Conservation (phyloP, 495 filamentous ascomycete species). For the Annulohypoxylon maeteangense region DNA sequence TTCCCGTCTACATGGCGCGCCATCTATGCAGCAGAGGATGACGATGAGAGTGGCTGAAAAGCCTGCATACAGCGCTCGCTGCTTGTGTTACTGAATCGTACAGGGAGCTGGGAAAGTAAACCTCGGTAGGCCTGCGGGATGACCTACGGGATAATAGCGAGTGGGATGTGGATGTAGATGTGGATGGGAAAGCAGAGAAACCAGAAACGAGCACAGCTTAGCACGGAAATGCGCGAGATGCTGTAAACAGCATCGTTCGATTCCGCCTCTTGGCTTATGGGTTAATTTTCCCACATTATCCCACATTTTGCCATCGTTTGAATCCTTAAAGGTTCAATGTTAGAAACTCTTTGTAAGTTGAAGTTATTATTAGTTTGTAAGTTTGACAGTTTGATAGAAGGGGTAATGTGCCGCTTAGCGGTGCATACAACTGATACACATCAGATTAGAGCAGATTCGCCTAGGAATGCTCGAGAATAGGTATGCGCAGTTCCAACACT, state of each 20-base stretch:
- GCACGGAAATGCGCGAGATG: constrained; percentile 30
- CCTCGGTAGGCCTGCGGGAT: constrained; percentile 33
- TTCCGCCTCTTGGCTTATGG: constrained; percentile 34
- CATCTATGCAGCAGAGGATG: constrained; percentile 29
- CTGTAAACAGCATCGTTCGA: constrained; percentile 36
- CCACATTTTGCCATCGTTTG: constrained; percentile 7
- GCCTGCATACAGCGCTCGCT: constrained; percentile 29
- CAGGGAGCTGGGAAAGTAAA: constrained; percentile 23
- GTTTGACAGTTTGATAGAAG: constrained; percentile 26
- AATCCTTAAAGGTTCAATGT: constrained; percentile 21
- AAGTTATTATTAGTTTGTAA: constrained; percentile 37
- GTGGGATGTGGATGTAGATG: constrained; percentile 2
- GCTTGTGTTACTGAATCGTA: constrained; percentile 35
- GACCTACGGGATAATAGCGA: constrained; percentile 9
- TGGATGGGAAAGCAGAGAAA: constrained; percentile 18
- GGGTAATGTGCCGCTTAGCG: constrained; percentile 28
- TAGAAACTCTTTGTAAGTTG: constrained; percentile 16
- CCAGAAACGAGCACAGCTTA: constrained; percentile 12
- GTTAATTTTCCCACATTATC: constrained; percentile 18
- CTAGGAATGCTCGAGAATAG: background rate
- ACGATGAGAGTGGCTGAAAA: constrained; percentile 39
- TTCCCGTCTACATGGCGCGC: constrained; percentile 13
- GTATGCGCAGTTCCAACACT: constrained; percentile 18
- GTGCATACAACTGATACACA: constrained; percentile 22
- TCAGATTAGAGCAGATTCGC: background rate